Evolutionary conservation across 305 asterid genomes (phyloP), one percentile per base, ranked within the genome.

Genomic region (Caryopteris hybrid): DNA sequence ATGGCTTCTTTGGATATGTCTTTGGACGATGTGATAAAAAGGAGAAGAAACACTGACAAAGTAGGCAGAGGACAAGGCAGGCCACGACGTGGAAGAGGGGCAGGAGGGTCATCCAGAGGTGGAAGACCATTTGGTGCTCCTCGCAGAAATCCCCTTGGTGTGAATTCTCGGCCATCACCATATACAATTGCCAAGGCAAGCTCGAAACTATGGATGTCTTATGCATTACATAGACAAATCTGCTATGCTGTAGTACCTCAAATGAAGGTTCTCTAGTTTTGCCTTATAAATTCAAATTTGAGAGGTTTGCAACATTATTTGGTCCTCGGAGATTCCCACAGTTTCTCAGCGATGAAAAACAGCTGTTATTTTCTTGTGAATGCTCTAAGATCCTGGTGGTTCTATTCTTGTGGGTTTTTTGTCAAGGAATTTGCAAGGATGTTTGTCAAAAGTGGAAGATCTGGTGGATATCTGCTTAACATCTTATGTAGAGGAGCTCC

Each of bases 121-220:
- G 98, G 96, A 72, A 85, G 94, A 80, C 69, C 82, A 18, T 72
- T 85, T 52, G 97, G 89, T 22, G 82, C 88, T 69, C 86, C 86
- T 70, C 88, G 81, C 53, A 82, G 89, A 82, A 85, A 80, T 64
- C 88, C 85, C 4, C 96, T 94, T 14, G 95, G 98, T 53, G 86
- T 89, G 54, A 87, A 89, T 78, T 56, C 88, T 80, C 95, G 86
- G 27, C 83, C 91, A 6, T 86, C 99, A 50, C 80, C 98, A 60
- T 79, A 62, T 77, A 48, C 86, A 16, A 91, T 94, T 79, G 89
- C 95, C 83, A 94, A 94, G 99, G 99, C 99, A 94, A 94, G 99
- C 98, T 74, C 85, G 25, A 79, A 84, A 78, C 82, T 74, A 71
- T 78, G 91, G 92, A 81, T 80, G 83, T 84, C 81, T 82, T 82